phyloP scores from a whole-genome alignment of 2,329 filamentous ascomycete species.

The Cladosporium sp. region DNA sequence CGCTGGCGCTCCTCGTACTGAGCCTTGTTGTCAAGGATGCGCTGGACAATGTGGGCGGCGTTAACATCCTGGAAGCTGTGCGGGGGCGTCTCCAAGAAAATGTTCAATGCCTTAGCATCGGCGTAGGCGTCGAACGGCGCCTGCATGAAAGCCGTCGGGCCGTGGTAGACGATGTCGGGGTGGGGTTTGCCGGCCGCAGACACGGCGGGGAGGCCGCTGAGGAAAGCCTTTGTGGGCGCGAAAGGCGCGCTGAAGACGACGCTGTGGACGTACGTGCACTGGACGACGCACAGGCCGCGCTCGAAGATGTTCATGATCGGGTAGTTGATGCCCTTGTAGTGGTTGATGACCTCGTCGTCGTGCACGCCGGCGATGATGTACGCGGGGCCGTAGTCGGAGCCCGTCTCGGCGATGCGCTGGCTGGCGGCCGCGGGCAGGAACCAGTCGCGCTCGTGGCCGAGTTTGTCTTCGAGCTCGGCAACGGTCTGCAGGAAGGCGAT shows the following conservation, averaged over 20 bases:
- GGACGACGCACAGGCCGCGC: constrained; percentile 86
- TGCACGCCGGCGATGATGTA: constrained; percentile 93
- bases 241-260: constrained; percentile 89
- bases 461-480: constrained; percentile 62
- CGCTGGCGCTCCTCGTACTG: constrained; percentile 89
- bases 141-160: constrained; percentile 87
- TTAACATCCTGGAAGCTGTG: constrained; percentile 86
- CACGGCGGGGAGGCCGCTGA: constrained; percentile 62
- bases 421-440: constrained; percentile 58
- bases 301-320: constrained; percentile 99
- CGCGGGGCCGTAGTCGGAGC: constrained; percentile 70
- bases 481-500: constrained; percentile 89
- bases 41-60: constrained; percentile 80
- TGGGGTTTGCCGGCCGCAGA: constrained; percentile 39
- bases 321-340: constrained; percentile 96
- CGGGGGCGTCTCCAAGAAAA: constrained; percentile 70
- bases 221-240: constrained; percentile 70
- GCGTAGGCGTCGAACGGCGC: constrained; percentile 52
- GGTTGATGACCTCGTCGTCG: constrained; percentile 90
- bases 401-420: constrained; percentile 56
- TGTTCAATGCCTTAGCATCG: constrained; percentile 71
- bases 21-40: constrained; percentile 80
- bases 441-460: constrained; percentile 66
- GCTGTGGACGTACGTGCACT: constrained; percentile 88
- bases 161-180: constrained; percentile 84